Evolutionary conservation across 2,329 filamentous ascomycete genomes (phyloP).

Genomic region (Scedosporium minutisporum): DNA sequence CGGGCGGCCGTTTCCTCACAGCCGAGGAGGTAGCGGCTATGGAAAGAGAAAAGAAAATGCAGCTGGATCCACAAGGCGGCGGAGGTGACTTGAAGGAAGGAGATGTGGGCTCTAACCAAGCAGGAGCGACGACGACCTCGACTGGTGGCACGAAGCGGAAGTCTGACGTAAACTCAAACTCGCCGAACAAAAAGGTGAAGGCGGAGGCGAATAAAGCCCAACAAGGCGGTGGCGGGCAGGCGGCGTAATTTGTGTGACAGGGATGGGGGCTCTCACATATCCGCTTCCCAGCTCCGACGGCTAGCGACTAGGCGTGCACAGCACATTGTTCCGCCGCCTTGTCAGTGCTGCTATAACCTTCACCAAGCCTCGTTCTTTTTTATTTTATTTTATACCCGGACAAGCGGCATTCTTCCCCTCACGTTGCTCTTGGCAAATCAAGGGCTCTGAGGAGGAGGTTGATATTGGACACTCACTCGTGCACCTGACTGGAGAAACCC

Average conservation of each 20-base stretch:
- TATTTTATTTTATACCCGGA: too few species aligned
- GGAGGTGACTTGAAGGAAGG: slow-evolving; percentile 26
- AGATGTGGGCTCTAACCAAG: slow-evolving; percentile 15
- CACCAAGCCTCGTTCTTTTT: too few species aligned
- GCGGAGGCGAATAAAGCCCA: slow-evolving; percentile 30
- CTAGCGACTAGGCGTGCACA: background rate
- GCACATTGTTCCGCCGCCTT: too few species aligned
- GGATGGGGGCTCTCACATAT: background rate
- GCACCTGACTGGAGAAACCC: too few species aligned
- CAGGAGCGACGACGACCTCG: slow-evolving; percentile 15
- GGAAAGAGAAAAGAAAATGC: slow-evolving; percentile 52
- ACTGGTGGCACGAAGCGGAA: slow-evolving; percentile 48
- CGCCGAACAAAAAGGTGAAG: slow-evolving; percentile 47
- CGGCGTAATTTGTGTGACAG: background rate
- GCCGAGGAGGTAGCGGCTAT: slow-evolving; percentile 91
- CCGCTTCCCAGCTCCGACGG: background rate
- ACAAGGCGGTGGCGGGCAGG: slow-evolving; percentile 1
- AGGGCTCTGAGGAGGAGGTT: too few species aligned
- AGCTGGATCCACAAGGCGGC: slow-evolving; percentile 17
- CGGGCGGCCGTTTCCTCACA: slow-evolving; percentile 89
- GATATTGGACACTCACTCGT: too few species aligned
- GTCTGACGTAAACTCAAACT: slow-evolving; percentile 38
- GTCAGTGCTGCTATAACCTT: too few species aligned
- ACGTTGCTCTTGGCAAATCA: too few species aligned
- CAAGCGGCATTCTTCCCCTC: too few species aligned